Evolutionary conservation across 345 rosid genomes (phyloP).

Genomic region (Eucalyptus guilfoylei): DNA sequence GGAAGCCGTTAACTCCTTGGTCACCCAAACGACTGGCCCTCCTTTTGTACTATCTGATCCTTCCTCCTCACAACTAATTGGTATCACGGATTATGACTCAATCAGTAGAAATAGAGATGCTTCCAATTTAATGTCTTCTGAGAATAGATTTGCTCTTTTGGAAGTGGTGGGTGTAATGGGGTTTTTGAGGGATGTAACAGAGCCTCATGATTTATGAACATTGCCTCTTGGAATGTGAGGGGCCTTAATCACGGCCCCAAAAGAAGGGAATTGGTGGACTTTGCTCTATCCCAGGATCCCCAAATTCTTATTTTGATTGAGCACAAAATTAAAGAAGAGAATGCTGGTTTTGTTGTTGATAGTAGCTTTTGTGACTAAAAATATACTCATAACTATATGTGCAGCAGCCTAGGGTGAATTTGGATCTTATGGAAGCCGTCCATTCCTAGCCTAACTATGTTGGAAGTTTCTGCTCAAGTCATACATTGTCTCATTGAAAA

Average conservation of each 20-base stretch:
- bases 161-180: neutral
- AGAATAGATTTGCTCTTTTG: neutral
- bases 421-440: neutral
- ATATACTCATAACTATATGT: neutral
- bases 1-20: neutral
- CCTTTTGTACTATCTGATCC: neutral
- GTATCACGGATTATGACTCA: neutral
- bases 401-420: neutral
- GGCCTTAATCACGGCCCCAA: neutral
- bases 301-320: neutral
- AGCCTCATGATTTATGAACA: neutral
- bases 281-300: neutral
- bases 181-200: neutral
- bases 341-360: neutral
- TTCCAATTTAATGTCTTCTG: neutral
- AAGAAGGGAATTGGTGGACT: neutral
- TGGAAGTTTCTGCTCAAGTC: neutral
- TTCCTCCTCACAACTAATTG: neutral
- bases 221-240: neutral
- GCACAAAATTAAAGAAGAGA: neutral
- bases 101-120: neutral
- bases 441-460: neutral
- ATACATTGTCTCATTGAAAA: neutral
- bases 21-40: neutral
- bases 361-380: neutral